phyloP scores from a whole-genome alignment of 371 early-diverging fungal genomes.

The Actinomucor elegans region DNA sequence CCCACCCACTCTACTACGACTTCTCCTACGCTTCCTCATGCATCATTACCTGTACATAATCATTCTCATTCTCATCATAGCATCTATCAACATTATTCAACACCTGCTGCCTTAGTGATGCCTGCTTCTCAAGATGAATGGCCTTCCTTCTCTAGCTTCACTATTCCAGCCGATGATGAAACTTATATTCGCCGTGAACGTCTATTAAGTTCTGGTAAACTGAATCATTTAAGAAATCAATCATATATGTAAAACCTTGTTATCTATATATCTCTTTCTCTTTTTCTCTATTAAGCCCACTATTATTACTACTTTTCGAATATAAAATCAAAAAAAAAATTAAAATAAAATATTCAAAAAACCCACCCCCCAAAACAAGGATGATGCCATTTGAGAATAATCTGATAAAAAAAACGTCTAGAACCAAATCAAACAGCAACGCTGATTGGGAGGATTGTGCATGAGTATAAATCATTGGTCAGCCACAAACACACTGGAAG shows the following conservation, averaged over 20 bases:
- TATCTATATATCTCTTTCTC: background rate
- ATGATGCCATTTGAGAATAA: no score
- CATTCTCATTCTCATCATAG: background rate
- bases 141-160: slow-evolving; percentile 22
- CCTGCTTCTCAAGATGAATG: slow-evolving; percentile 8
- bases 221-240: slow-evolving; percentile 24
- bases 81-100: background rate
- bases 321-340: no score
- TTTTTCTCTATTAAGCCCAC: no score
- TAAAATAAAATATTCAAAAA: no score
- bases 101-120: slow-evolving; percentile 10
- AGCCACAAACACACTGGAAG: no score
- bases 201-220: slow-evolving; percentile 27
- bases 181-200: slow-evolving; percentile 16
- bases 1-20: slow-evolving; percentile 2
- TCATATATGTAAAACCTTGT: background rate
- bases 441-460: no score
- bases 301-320: no score
- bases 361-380: no score
- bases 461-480: no score
- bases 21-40: slow-evolving; percentile 14
- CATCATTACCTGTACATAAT: slow-evolving; percentile 12
- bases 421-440: no score
- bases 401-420: no score
- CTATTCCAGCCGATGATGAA: slow-evolving; percentile 32